Percentiles rank a stretch among this genome's conserved stretches.
Conservation (phyloP, 2,329 filamentous ascomycete species). For the Fusarium haematococcum region DNA sequence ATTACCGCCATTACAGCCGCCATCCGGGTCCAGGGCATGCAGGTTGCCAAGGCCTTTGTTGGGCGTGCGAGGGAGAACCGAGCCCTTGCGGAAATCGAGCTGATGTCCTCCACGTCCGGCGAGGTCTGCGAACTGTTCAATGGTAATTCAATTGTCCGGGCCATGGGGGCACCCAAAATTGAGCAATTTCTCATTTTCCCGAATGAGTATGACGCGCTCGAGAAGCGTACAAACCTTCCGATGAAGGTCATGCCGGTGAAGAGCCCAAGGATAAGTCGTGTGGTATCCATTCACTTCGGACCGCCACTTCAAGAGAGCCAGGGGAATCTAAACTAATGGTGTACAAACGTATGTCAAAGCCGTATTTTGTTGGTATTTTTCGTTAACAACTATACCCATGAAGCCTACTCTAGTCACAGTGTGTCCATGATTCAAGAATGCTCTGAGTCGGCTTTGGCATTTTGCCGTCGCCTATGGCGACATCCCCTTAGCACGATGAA, state of each 20-base stretch:
- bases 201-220: not conserved
- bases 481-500: not conserved
- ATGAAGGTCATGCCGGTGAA: not conserved
- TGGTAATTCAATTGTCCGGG: not conserved
- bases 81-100: not conserved
- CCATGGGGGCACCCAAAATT: not conserved
- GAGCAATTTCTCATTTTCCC: not conserved
- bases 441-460: not conserved
- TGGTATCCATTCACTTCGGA: not conserved
- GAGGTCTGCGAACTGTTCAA: not conserved
- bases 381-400: not conserved
- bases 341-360: not conserved
- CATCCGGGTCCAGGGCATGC: not conserved
- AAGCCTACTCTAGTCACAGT: not conserved
- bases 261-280: not conserved
- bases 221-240: not conserved
- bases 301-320: rapidly evolving
- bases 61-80: not conserved
- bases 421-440: not conserved
- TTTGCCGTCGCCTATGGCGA: not conserved
- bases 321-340: not conserved
- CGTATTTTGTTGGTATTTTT: not conserved
- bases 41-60: not conserved
- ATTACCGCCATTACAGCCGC: not conserved
- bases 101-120: not conserved